Evolutionary conservation across 306 rosid genomes (phyloP), one percentile per base, ranked within the genome.

Genomic region (Coriaria nepalensis): DNA sequence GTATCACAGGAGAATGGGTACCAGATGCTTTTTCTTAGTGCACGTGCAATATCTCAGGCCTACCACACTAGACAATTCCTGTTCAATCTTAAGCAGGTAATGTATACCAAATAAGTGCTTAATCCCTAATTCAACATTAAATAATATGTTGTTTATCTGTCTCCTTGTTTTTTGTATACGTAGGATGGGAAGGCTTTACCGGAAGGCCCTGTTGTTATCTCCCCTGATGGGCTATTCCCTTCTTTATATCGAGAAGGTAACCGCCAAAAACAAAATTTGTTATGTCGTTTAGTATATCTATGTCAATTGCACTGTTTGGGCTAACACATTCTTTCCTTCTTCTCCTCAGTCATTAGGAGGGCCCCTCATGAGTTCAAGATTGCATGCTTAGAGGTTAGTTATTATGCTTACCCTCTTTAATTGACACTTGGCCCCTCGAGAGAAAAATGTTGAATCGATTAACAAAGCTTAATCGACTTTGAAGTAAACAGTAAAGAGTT

Each of bases 331-430:
- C 7, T 38, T 38, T 38, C 33, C 52, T 40, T 53, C 36, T 40
- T 61, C 47, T 35, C 49, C 75, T 40, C 85, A 90, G 98, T 90
- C 65, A 90, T 90, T 59, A 68, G 87, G 64, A 80, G 96, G 76
- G 87, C 92, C 61, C 95, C 98, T 62, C 95, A 90, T 62, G 98
- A 90, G 61, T 90, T 90, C 85, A 90, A 90, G 77, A 85, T 90
- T 53, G 74, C 83, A 47, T 85, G 96, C 76, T 63, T 90, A 68
- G 87, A 85, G 94, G 98, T 90, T 60, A 69, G 83, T 73, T 64
- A 62, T 43, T 48, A 40, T 59, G 47, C 39, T 20, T 49, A 9
- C 44, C 33, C 57, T 61, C 33, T 64, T 57, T 38, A 29, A 4
- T 40, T 41, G n/a, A 40, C 59, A 41, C 9, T 4, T 7, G 29